Percentiles rank a stretch among this genome's conserved stretches.
Evolutionary conservation across 495 filamentous ascomycete genomes (phyloP).

Genomic region (Diplogelasinospora grovesii): DNA sequence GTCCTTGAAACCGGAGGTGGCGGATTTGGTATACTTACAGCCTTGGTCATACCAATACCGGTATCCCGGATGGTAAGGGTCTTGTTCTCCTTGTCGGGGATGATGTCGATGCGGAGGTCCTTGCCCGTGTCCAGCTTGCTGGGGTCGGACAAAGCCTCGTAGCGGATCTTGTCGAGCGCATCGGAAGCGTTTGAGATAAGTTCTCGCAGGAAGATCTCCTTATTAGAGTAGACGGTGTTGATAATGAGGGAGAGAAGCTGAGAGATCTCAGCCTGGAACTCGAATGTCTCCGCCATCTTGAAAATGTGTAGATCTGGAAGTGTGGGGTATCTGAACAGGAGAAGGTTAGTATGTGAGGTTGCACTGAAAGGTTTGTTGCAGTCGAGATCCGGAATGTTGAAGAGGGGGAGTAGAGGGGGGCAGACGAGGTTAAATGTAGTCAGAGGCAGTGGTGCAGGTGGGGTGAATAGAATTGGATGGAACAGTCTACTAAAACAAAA

Average conservation of each 20-base stretch:
- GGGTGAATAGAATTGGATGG: no score
- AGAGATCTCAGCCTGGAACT: slow-evolving; percentile 99
- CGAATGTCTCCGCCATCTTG: slow-evolving; percentile 92
- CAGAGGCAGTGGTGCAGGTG: no score
- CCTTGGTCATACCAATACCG: slow-evolving; percentile 99
- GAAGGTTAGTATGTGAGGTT: slow-evolving; percentile 6
- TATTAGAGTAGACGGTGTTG: slow-evolving; percentile 99
- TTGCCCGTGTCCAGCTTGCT: slow-evolving; percentile 94
- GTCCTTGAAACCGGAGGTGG: no score
- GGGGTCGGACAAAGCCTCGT: slow-evolving; percentile 93
- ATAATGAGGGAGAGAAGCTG: slow-evolving; percentile 99
- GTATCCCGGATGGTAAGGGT: slow-evolving; percentile 94
- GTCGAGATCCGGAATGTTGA: no score
- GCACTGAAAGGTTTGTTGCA: no score
- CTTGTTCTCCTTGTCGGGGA: slow-evolving; percentile 93
- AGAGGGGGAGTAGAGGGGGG: not conserved
- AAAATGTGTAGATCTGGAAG: slow-evolving; percentile 13
- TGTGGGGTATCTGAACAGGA: slow-evolving; percentile 18
- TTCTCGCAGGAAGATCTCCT: slow-evolving; percentile 99
- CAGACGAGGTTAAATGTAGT: no score
- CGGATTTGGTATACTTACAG: slow-evolving; percentile 55
- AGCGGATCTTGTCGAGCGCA: slow-evolving; percentile 99
- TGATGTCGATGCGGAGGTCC: slow-evolving; percentile 96
- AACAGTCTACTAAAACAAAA: no score
- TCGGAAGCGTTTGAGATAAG: slow-evolving; percentile 96